Base-by-base conservation (phyloP, 192 early-diverging fungal genomes). In the Linnemannia zychae region DNA sequence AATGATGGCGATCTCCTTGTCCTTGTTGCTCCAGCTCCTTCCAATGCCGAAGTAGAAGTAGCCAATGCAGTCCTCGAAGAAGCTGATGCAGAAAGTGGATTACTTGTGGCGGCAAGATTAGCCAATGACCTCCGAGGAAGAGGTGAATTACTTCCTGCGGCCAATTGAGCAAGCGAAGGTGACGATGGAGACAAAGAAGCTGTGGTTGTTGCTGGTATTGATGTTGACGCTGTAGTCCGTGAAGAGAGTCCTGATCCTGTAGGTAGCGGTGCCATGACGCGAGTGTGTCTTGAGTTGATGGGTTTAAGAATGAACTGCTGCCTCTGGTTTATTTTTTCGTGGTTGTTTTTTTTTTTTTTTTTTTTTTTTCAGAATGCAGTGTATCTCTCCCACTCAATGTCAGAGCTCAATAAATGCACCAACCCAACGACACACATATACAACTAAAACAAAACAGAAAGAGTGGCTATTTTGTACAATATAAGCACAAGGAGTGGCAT, bases 81-180 rank as follows among this genome's bases (percentile, higher is more conserved):
- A n/a, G 53, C 36, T 49, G 79, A 65, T 46, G 53, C 12, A 52
- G 38, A 53, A 11, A 67, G 24, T 12, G 60, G 17, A 16, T 2
- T 37, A 47, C 20, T 46, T 57, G 78, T 44, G 20, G 60, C 69
- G 2, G 68, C 75, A 37, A 77, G 37, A 52, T 63, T 72, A 5
- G 38, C 65, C 7, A 77, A 49, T 13, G 81, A 71, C 34, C 71
- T 40, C 40, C 74, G 34, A 18, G 75, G 33, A 40, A 52, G n/a
- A 17, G 48, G 17, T 17, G 20, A 66, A 33, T 72, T 47, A 33
- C 15, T 75, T 7, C 38, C 66, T 47, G 67, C 40, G 7, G 67
- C 66, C 15, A 75, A 49, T 44, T 75, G 50, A 28, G 67, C 34
- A n/a, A 76, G 44, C 17, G 80, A 82, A 7, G 81, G 48, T 6